A percentile compares a stretch with the other conserved stretches of the same genome.
These are phyloP conservation scores for Saksenaea oblongispora DNA, from an alignment of 371 early-diverging fungal genomes.

Conservation along the genomic window DNA sequence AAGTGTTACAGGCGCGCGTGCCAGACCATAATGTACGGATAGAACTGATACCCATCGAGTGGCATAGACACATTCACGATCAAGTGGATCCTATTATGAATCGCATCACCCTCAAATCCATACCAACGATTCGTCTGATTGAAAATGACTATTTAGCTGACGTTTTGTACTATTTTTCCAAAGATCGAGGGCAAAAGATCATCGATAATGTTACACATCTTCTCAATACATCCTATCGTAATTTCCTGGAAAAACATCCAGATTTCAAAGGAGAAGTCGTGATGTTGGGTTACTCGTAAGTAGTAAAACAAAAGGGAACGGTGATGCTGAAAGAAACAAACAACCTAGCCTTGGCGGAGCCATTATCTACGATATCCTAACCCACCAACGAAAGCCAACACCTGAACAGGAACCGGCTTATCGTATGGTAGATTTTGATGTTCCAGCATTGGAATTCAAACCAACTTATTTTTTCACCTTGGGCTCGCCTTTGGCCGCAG, in stretches of 20 bases:
- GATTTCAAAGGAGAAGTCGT: conserved; percentile 59
- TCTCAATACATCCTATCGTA: conserved; percentile 58
- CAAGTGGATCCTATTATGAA: conserved; percentile 44
- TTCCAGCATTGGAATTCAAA: conserved; percentile 52
- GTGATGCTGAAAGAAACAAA: not conserved
- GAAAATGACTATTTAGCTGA: conserved; percentile 73
- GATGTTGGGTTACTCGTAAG: conserved; percentile 62
- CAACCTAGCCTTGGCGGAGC: conserved; percentile 64
- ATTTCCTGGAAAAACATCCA: conserved; percentile 56
- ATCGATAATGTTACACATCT: conserved; percentile 55
- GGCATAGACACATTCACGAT: conserved; percentile 58
- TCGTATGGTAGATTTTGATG: conserved; percentile 43
- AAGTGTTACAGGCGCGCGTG: conserved; percentile 56
- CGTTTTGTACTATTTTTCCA: conserved; percentile 61
- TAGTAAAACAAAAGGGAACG: not conserved
- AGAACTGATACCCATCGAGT: conserved; percentile 58
- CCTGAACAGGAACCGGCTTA: conserved; percentile 27
- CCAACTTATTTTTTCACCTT: conserved; percentile 59
- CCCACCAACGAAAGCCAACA: conserved; percentile 36
- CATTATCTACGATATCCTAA: conserved; percentile 64
- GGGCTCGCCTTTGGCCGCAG: conserved; percentile 66
- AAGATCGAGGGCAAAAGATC: conserved; percentile 59
- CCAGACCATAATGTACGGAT: conserved; percentile 48
- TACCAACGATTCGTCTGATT: conserved; percentile 62
- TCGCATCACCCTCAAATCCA: conserved; percentile 67